Conservation (phyloP, 2,329 filamentous ascomycete genomes). For the Fusarium sp. region DNA sequence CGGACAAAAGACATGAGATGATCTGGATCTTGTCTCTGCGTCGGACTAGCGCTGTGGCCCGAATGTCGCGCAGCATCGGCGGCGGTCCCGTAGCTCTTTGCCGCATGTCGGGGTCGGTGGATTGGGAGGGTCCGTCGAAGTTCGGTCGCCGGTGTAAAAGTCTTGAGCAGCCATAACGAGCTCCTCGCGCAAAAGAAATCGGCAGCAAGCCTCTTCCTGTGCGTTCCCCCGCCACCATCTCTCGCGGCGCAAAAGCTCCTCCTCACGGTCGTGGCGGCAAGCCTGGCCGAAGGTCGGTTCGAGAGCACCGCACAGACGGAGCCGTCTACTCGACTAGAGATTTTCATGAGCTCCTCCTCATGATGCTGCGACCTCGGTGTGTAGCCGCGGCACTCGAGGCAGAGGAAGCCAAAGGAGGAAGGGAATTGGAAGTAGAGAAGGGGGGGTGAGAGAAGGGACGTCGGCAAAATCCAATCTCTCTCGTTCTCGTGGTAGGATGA, state of each 20-base stretch:
- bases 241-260: slow-evolving; percentile 42
- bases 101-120: slow-evolving; percentile 35
- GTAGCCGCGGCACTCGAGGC: slow-evolving; percentile 24
- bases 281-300: slow-evolving; percentile 55
- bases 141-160: slow-evolving; percentile 50
- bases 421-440: not conserved
- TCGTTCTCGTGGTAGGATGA: slow-evolving; percentile 37
- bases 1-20: slow-evolving; percentile 67
- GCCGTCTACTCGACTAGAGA: slow-evolving; percentile 69
- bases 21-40: slow-evolving; percentile 47
- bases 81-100: slow-evolving; percentile 45
- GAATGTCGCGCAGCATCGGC: slow-evolving; percentile 33
- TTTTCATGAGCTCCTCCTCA: slow-evolving; percentile 71
- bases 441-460: slow-evolving; percentile 30
- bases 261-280: slow-evolving; percentile 42
- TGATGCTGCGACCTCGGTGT: slow-evolving; percentile 49
- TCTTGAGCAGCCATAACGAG: slow-evolving; percentile 57
- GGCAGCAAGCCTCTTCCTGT: slow-evolving; percentile 13
- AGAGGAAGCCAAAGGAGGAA: not conserved
- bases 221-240: slow-evolving; percentile 32
- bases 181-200: slow-evolving; percentile 49
- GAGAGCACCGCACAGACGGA: slow-evolving; percentile 69
- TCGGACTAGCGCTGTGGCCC: slow-evolving; percentile 22
- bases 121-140: slow-evolving; percentile 28
- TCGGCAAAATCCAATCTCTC: slow-evolving; percentile 38